These are phyloP conservation scores for Penicillium sclerotiorum DNA, from an alignment of 2,329 filamentous ascomycete species.

Conservation along the genomic window DNA sequence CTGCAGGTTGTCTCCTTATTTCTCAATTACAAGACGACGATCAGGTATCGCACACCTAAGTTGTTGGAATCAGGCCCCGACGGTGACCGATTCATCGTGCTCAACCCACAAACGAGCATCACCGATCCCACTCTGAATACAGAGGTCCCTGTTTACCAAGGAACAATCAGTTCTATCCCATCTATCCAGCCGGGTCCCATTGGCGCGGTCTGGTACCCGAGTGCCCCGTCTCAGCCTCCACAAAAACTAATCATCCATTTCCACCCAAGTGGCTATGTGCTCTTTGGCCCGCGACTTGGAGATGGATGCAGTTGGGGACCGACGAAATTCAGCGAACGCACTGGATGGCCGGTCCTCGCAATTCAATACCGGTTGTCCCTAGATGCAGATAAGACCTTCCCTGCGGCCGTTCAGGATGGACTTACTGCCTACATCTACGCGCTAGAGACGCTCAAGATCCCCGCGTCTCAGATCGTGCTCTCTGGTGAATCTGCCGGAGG, in stretches of 20 bases:
- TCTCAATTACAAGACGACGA: neutral
- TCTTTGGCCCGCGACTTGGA: neutral
- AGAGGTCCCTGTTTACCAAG: neutral
- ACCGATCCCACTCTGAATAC: neutral
- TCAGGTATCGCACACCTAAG: neutral
- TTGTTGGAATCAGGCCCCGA: neutral
- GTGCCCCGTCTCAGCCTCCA: neutral
- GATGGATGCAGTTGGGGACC: neutral
- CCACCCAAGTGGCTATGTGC: neutral
- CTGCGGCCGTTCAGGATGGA: neutral
- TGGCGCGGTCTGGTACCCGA: neutral
- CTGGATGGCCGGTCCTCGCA: neutral
- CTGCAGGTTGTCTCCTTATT: neutral
- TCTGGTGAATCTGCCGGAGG: neutral
- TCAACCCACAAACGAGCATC: neutral
- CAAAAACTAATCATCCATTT: neutral
- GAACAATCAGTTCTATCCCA: neutral
- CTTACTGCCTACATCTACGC: neutral
- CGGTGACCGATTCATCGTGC: neutral
- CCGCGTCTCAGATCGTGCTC: neutral
- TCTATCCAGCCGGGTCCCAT: neutral
- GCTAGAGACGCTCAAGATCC: neutral
- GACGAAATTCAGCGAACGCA: neutral
- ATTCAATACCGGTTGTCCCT: neutral
- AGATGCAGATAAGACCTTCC: neutral